Conservation (phyloP, 192 early-diverging fungal species). For the Paraglomus occultum region DNA sequence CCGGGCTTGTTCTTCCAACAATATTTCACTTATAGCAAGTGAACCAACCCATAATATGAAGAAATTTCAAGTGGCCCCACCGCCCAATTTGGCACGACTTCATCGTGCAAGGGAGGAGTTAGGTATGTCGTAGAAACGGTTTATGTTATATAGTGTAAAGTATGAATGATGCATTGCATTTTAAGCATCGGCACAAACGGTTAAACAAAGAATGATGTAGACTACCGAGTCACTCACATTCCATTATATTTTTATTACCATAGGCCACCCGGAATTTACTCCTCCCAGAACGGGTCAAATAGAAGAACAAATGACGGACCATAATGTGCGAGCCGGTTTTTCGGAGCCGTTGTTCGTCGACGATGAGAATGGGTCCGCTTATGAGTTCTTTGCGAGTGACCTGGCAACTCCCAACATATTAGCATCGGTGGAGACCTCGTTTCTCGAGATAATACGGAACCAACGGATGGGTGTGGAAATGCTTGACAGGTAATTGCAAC, state of each 20-base stretch:
- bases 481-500: slow-evolving; percentile 23
- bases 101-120: neutral
- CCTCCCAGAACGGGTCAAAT: slow-evolving; percentile 40
- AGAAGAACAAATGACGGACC: slow-evolving; percentile 52
- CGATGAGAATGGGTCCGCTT: slow-evolving; percentile 53
- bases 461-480: slow-evolving; percentile 6
- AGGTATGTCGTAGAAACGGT: neutral
- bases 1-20: no score
- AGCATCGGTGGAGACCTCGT: slow-evolving; percentile 46
- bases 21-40: no score
- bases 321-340: slow-evolving; percentile 56
- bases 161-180: neutral
- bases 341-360: slow-evolving; percentile 45
- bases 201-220: neutral
- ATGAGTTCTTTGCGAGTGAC: slow-evolving; percentile 49
- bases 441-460: slow-evolving; percentile 42
- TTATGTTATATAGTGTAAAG: neutral
- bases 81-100: neutral
- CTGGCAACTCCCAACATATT: slow-evolving; percentile 49
- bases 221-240: neutral
- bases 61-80: neutral
- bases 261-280: slow-evolving; percentile 47
- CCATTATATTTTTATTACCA: neutral
- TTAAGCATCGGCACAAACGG: neutral
- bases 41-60: neutral